Percentiles rank a stretch among this genome's conserved stretches.
These are phyloP conservation scores for Diaporthe batatas DNA, from an alignment of 2,329 filamentous ascomycete species.

Conservation along the genomic window DNA sequence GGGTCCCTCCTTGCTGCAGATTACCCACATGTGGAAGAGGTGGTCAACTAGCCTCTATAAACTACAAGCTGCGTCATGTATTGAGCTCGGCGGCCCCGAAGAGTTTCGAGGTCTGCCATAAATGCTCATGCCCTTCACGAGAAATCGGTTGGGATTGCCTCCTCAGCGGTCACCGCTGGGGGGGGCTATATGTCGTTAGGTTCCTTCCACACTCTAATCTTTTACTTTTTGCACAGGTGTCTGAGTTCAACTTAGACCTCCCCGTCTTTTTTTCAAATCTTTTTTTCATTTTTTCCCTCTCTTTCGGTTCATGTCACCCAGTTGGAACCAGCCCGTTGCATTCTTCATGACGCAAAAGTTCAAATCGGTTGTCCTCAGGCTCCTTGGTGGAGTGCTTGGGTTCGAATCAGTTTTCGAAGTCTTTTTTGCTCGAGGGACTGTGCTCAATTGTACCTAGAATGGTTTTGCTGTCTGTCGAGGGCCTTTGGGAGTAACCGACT, in stretches of 20 bases:
- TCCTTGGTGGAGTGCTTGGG: not conserved
- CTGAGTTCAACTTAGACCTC: not conserved
- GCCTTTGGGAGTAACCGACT: not conserved
- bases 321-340: not conserved
- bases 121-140: not conserved
- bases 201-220: not conserved
- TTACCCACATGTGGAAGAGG: constrained; percentile 7
- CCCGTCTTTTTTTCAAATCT: not conserved
- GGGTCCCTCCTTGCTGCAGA: not conserved
- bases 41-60: constrained; percentile 25
- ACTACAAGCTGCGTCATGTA: constrained; percentile 19
- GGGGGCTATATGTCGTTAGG: not conserved
- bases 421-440: not conserved
- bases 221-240: not conserved
- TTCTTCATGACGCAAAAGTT: not conserved
- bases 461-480: not conserved
- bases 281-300: not conserved
- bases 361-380: not conserved
- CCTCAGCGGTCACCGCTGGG: not conserved
- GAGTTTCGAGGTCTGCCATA: not conserved
- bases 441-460: not conserved
- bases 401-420: not conserved
- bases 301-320: too few relatives aligned
- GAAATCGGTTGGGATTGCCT: not conserved
- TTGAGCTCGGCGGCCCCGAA: not conserved